These are phyloP conservation scores for Lumnitzera littorea DNA, from an alignment of 345 rosid species.

Conservation along the genomic window DNA sequence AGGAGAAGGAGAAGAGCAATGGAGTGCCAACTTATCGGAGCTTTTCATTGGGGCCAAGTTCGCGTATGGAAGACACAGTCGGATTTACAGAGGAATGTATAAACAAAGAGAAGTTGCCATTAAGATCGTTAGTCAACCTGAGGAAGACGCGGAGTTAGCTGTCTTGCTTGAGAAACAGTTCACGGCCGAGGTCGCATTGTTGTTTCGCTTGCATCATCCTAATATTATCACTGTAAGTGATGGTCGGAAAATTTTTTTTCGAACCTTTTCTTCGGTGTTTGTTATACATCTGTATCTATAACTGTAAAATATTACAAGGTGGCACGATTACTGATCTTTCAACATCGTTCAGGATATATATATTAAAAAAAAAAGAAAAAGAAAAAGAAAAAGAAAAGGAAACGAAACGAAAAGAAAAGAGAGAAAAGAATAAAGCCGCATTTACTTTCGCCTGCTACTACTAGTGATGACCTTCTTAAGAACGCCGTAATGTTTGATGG, in stretches of 20 bases:
- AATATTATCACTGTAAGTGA: slow-evolving; percentile 62
- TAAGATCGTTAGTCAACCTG: slow-evolving; percentile 68
- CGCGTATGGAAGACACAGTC: slow-evolving; percentile 70
- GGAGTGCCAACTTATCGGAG: slow-evolving; percentile 82
- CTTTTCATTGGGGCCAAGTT: slow-evolving; percentile 60
- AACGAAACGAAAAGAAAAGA: too few species aligned
- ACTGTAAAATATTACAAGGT: too few species aligned
- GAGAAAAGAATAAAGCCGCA: too few species aligned
- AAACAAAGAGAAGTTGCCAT: slow-evolving; percentile 69
- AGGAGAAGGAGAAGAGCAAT: slow-evolving; percentile 58
- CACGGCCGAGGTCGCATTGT: slow-evolving; percentile 64
- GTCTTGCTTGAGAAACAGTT: slow-evolving; percentile 54
- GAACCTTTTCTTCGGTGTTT: background rate
- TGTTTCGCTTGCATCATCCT: slow-evolving; percentile 49
- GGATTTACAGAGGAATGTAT: slow-evolving; percentile 71
- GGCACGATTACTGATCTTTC: too few species aligned
- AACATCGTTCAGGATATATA: too few species aligned
- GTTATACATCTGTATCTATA: too few species aligned
- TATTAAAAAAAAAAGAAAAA: too few species aligned
- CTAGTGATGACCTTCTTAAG: too few species aligned
- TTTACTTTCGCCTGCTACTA: too few species aligned
- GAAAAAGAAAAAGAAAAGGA: too few species aligned
- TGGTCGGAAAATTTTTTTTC: background rate
- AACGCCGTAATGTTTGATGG: too few species aligned
- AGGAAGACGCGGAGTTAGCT: slow-evolving; percentile 66